Conservation (phyloP, 176 grass and related monocot genomes). For the Avena sativa region DNA sequence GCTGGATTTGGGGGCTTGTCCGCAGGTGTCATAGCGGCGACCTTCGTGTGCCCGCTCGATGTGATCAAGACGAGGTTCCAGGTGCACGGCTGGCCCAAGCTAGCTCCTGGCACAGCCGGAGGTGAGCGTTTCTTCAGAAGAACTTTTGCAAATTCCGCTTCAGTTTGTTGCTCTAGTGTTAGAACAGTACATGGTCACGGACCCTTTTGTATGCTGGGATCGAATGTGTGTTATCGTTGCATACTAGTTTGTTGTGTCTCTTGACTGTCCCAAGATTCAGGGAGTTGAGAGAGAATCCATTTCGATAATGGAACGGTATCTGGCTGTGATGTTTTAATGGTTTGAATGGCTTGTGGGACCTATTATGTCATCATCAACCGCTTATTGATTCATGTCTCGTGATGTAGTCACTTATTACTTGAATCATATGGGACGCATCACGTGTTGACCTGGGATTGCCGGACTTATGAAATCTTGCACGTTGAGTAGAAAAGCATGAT, state of each 20-base stretch:
- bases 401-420: neutral
- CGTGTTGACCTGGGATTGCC: neutral
- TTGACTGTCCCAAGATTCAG: neutral
- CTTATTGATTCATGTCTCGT: neutral
- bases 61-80: conserved; percentile 99
- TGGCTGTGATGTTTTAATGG: neutral
- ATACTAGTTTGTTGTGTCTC: neutral
- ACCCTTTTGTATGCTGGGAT: neutral
- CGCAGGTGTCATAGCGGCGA: conserved; percentile 81
- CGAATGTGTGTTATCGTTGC: neutral
- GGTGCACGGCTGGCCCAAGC: conserved; percentile 77
- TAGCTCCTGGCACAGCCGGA: conserved; percentile 45
- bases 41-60: conserved; percentile 97
- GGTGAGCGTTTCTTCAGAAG: conserved; percentile 38
- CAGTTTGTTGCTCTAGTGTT: neutral
- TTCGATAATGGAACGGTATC: neutral
- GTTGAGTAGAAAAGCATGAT: neutral
- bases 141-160: conserved; percentile 2
- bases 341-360: neutral
- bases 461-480: conserved; percentile 19
- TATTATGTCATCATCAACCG: conserved; percentile 10
- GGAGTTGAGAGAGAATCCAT: neutral
- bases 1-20: conserved; percentile 33
- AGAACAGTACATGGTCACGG: neutral
- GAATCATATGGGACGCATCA: conserved; percentile 12